These are phyloP conservation scores for Podospora pseudoanserina DNA, from an alignment of 495 filamentous ascomycete genomes.

Conservation along the genomic window DNA sequence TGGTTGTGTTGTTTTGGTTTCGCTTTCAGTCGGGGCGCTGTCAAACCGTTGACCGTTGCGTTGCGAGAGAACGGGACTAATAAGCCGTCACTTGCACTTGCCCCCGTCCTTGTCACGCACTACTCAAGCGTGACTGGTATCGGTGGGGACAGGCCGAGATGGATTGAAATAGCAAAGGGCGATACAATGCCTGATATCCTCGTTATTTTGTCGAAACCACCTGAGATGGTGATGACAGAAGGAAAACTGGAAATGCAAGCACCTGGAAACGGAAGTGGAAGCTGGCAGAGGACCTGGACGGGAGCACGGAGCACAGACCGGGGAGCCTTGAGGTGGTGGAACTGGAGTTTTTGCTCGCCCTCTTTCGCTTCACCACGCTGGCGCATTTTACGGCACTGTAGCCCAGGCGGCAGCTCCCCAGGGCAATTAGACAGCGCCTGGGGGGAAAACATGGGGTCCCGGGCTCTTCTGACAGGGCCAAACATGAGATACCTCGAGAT, in stretches of 20 bases:
- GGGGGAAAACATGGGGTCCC: background rate
- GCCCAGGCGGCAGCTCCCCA: background rate
- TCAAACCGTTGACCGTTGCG: background rate
- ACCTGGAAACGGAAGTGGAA: background rate
- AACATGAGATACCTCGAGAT: constrained; percentile 1
- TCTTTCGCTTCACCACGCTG: constrained; percentile 5
- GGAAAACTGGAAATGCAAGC: background rate
- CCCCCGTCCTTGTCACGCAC: background rate
- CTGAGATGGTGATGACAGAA: background rate
- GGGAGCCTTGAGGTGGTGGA: background rate
- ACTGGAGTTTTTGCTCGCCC: constrained; percentile 2
- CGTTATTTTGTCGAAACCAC: background rate
- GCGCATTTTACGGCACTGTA: constrained; percentile 11
- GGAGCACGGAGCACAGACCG: background rate
- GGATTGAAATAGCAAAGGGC: background rate
- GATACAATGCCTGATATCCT: background rate
- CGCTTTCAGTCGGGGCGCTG: background rate
- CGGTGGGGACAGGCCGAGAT: background rate
- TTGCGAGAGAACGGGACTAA: background rate
- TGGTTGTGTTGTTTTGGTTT: background rate
- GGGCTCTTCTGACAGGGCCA: background rate
- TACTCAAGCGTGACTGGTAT: background rate
- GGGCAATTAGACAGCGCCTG: background rate
- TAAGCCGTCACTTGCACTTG: background rate
- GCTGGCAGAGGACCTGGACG: background rate